Conservation (phyloP, 148 eudicot species). For the Camellia sinensis region DNA sequence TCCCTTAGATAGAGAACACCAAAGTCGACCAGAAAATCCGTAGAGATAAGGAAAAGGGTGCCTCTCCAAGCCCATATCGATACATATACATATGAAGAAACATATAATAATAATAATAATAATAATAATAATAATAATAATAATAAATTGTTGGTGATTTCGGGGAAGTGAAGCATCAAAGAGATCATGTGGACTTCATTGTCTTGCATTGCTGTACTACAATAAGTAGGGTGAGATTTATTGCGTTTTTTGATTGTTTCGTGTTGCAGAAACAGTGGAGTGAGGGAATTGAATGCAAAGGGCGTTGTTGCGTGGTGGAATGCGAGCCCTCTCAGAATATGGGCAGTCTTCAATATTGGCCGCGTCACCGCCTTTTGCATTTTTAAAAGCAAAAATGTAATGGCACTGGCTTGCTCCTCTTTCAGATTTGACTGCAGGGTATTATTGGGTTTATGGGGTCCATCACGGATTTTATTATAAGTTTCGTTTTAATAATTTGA, state of each 20-base stretch:
- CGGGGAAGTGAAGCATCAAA: neutral
- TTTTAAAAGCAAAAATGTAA: neutral
- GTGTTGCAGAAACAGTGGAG: constrained; percentile 12
- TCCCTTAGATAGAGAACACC: constrained; percentile 2
- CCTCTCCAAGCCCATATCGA: constrained; percentile 22
- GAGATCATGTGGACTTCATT: constrained; percentile 15
- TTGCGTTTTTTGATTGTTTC: neutral
- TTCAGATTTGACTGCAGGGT: too few species aligned
- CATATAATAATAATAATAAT: neutral
- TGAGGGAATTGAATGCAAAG: constrained; percentile 28
- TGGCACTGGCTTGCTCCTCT: too few species aligned
- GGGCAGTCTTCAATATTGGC: constrained; percentile 17
- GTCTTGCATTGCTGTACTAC: neutral
- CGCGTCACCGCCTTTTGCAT: constrained; percentile 2
- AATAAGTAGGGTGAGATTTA: constrained; percentile 1
- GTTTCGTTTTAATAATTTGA: too few species aligned
- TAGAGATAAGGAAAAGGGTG: constrained; percentile 18
- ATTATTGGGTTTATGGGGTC: too few species aligned
- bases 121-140: neutral
- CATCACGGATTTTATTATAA: too few species aligned
- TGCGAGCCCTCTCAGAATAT: constrained; percentile 18
- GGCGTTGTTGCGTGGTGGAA: constrained; percentile 22
- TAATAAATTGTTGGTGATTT: neutral
- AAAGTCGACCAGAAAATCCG: constrained; percentile 20
- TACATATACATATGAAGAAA: neutral